A percentile compares a stretch with the other conserved stretches of the same genome.
These are phyloP conservation scores for Ceratocystis diversiconidia DNA, from an alignment of 2,329 filamentous ascomycete genomes.

Conservation along the genomic window DNA sequence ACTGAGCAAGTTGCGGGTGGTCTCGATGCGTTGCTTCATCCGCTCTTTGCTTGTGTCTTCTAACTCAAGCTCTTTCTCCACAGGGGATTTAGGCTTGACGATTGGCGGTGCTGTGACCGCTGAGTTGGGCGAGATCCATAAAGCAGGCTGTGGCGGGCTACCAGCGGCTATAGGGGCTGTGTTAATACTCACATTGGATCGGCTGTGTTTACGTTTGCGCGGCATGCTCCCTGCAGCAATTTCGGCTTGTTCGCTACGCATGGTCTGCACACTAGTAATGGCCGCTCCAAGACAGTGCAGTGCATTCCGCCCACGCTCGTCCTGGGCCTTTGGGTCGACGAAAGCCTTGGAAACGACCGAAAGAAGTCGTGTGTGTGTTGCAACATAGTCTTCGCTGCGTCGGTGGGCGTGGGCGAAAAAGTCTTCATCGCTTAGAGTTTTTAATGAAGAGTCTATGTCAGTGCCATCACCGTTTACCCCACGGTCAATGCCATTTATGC, in stretches of 20 bases:
- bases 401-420: neutral
- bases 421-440: conserved; percentile 12
- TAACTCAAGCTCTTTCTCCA: conserved; percentile 16
- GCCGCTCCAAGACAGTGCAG: conserved; percentile 45
- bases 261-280: conserved; percentile 30
- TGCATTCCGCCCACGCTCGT: conserved; percentile 38
- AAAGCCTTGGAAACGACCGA: conserved; percentile 19
- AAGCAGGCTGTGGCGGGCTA: neutral
- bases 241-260: conserved; percentile 4
- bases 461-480: neutral
- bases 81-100: conserved; percentile 19
- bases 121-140: conserved; percentile 21
- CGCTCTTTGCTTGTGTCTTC: conserved; percentile 19
- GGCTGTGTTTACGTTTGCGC: conserved; percentile 29
- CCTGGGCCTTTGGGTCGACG: conserved; percentile 22
- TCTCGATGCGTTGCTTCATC: conserved; percentile 23
- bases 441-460: neutral
- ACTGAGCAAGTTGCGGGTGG: conserved; percentile 25
- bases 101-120: conserved; percentile 19
- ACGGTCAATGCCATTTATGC: neutral
- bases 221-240: neutral
- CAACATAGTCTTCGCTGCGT: conserved; percentile 18
- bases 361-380: conserved; percentile 18
- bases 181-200: conserved; percentile 17
- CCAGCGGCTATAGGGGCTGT: conserved; percentile 10